These are phyloP conservation scores for Pleurotus sapidus DNA, from an alignment of 768 basidiomycete genomes.

Conservation along the genomic window DNA sequence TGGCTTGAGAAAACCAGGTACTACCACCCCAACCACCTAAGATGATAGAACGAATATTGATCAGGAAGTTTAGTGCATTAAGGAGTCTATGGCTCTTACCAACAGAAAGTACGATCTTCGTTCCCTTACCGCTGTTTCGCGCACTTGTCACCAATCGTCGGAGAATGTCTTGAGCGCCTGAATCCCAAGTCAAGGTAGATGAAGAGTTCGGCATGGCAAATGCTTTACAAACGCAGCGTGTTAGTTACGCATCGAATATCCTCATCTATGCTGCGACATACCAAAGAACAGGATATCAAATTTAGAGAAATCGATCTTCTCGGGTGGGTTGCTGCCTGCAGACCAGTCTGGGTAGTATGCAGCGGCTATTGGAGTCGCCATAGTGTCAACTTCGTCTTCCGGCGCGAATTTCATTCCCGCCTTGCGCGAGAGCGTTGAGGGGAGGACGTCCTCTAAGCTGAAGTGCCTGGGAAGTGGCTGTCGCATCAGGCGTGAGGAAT, in stretches of 20 bases:
- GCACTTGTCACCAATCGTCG: conserved; percentile 54
- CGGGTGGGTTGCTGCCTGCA: conserved; percentile 45
- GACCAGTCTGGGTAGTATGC: conserved; percentile 55
- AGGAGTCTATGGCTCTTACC: conserved; percentile 31
- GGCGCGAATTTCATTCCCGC: conserved; percentile 23
- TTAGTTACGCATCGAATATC: background rate
- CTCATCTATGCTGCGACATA: conserved; percentile 15
- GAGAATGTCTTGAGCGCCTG: conserved; percentile 48
- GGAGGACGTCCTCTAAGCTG: conserved; percentile 43
- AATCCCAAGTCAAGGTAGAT: conserved; percentile 47
- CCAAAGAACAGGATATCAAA: conserved; percentile 70
- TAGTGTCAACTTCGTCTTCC: conserved; percentile 17
- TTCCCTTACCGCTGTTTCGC: conserved; percentile 53
- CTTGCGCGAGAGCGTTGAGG: conserved; percentile 41
- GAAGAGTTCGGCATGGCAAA: conserved; percentile 69
- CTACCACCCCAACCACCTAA: conserved; percentile 72
- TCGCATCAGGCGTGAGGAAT: conserved; percentile 33
- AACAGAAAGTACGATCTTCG: conserved; percentile 65
- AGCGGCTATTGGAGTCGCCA: conserved; percentile 34
- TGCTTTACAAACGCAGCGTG: conserved; percentile 34
- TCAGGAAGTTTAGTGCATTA: background rate
- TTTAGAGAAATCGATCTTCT: conserved; percentile 56
- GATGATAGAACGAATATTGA: conserved; percentile 13
- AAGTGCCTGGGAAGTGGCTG: conserved; percentile 22
- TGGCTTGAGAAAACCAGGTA: conserved; percentile 59